These are phyloP conservation scores for Penicillium roqueforti DNA, from an alignment of 495 filamentous ascomycete species.

Conservation along the genomic window DNA sequence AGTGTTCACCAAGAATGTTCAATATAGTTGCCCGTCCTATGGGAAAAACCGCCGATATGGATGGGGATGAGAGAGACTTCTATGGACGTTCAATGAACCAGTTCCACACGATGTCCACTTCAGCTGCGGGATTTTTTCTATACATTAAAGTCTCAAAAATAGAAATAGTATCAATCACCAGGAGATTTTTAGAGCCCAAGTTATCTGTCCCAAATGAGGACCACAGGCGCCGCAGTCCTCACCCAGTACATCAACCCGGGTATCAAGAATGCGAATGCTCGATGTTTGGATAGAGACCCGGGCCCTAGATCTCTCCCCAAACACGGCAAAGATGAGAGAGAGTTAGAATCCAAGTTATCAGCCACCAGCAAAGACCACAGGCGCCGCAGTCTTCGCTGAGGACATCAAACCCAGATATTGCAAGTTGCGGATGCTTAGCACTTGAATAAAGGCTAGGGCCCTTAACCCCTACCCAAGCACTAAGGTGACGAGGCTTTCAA, in stretches of 20 bases:
- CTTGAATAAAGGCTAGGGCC: constrained; percentile 1
- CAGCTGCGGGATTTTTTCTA: neutral
- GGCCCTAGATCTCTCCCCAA: neutral
- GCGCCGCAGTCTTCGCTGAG: neutral
- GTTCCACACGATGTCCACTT: neutral
- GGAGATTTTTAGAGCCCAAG: neutral
- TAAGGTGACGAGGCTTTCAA: neutral
- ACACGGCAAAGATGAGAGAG: neutral
- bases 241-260: neutral
- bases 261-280: neutral
- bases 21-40: neutral
- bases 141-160: neutral
- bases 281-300: neutral
- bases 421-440: neutral
- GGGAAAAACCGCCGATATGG: neutral
- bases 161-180: neutral
- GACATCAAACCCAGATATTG: neutral
- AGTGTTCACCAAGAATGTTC: neutral
- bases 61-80: constrained; percentile 4
- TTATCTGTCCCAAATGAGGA: neutral
- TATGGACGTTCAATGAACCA: neutral
- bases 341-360: neutral
- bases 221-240: neutral
- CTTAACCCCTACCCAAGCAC: constrained; percentile 1
- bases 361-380: neutral